Evolutionary conservation across 345 rosid species (phyloP).

Genomic region (Corymbia maculata): DNA sequence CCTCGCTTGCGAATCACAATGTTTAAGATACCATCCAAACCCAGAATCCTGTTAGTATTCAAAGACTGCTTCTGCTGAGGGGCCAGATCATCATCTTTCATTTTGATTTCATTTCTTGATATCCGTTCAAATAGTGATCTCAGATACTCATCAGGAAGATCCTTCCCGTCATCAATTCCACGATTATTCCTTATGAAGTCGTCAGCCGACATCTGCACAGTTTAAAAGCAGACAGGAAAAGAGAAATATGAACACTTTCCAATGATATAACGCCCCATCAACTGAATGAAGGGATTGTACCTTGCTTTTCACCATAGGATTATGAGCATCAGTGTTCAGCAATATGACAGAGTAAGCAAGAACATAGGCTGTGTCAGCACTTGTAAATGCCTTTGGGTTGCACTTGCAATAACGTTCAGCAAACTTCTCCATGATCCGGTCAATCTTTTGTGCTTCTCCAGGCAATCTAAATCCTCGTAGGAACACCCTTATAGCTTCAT

Average conservation of each 20-base stretch:
- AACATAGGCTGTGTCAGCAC: slow-evolving; percentile 98
- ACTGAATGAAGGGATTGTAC: slow-evolving; percentile 25
- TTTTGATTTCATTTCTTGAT: slow-evolving; percentile 93
- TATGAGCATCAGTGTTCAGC: slow-evolving; percentile 99
- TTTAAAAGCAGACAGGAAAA: slow-evolving; percentile 6
- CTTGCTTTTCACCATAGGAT: slow-evolving; percentile 97
- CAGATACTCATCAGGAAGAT: slow-evolving; percentile 84
- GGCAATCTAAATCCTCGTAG: slow-evolving; percentile 93
- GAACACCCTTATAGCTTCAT: slow-evolving; percentile 86
- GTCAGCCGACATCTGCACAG: slow-evolving; percentile 92
- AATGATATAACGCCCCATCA: not conserved
- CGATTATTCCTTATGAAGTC: slow-evolving; percentile 95
- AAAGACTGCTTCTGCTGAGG: slow-evolving; percentile 72
- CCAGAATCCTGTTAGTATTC: slow-evolving; percentile 73
- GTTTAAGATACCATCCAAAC: slow-evolving; percentile 89
- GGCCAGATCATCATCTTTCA: slow-evolving; percentile 87
- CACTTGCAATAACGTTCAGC: slow-evolving; percentile 97
- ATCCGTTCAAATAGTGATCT: slow-evolving; percentile 88
- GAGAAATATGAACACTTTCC: slow-evolving; percentile 6
- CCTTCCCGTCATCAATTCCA: slow-evolving; percentile 98
- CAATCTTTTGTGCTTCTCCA: slow-evolving; percentile 99
- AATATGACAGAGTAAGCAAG: slow-evolving; percentile 96
- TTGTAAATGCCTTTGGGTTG: slow-evolving; percentile 83
- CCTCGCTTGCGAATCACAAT: slow-evolving; percentile 93
- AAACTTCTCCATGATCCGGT: slow-evolving; percentile 98